Conservation (phyloP, 2,329 filamentous ascomycete species). For the Pseudocercospora macadamiae region DNA sequence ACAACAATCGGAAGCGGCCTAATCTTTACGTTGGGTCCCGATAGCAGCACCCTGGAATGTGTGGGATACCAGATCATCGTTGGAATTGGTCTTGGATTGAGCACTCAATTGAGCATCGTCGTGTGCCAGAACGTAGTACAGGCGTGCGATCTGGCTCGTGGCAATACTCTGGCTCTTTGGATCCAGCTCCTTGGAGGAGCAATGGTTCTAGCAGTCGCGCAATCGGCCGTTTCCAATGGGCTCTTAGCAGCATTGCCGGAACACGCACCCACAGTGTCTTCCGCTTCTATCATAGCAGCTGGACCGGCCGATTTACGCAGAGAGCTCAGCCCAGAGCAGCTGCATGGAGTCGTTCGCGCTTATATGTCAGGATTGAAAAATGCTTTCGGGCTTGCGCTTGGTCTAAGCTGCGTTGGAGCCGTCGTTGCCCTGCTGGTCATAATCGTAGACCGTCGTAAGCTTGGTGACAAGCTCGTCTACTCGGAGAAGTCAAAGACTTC, state of each 20-base stretch:
- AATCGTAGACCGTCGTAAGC: constrained; percentile 5
- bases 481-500: background rate
- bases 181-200: constrained; percentile 46
- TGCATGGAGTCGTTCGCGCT: constrained; percentile 6
- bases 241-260: constrained; percentile 43
- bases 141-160: constrained; percentile 41
- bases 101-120: constrained; percentile 45
- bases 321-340: constrained; percentile 55
- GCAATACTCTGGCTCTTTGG: constrained; percentile 44
- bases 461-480: background rate
- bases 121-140: constrained; percentile 41
- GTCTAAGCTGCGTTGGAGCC: constrained; percentile 6
- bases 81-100: constrained; percentile 37
- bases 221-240: constrained; percentile 46
- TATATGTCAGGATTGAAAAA: constrained; percentile 50
- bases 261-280: constrained; percentile 45
- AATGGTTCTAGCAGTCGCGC: constrained; percentile 44
- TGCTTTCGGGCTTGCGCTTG: constrained; percentile 30
- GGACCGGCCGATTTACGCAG: constrained; percentile 61
- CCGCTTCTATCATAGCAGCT: constrained; percentile 45
- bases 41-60: constrained; percentile 32
- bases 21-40: constrained; percentile 26
- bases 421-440: constrained; percentile 2
- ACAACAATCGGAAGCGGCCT: constrained; percentile 22
- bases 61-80: constrained; percentile 39